Evolutionary conservation across 2,329 filamentous ascomycete genomes (phyloP).

Genomic region (Neofusicoccum kwambonambiense): DNA sequence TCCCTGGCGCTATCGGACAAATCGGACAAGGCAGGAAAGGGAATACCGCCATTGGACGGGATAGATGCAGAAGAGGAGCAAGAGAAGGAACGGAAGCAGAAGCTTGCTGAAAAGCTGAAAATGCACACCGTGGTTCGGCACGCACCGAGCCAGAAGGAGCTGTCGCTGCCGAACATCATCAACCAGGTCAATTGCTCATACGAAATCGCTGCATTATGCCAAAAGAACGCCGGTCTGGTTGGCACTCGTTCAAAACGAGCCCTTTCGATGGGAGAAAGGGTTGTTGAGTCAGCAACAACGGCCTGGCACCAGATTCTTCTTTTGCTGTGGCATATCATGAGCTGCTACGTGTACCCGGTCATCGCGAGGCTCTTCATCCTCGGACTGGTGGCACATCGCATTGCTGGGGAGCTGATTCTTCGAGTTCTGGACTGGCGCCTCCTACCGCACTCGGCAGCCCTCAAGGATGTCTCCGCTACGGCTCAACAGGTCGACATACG

Average conservation of each 20-base stretch:
- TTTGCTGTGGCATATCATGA: constrained; percentile 68
- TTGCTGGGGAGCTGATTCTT: constrained; percentile 76
- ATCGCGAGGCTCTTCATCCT: constrained; percentile 71
- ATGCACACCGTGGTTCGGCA: constrained; percentile 82
- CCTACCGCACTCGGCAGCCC: constrained; percentile 72
- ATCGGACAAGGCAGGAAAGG: constrained; percentile 39
- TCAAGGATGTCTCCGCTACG: constrained; percentile 95
- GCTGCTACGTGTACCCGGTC: constrained; percentile 74
- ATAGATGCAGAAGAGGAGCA: constrained; percentile 72
- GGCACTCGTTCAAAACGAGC: constrained; percentile 77
- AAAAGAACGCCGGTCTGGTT: constrained; percentile 85
- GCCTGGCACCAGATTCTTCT: constrained; percentile 73
- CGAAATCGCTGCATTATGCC: constrained; percentile 80
- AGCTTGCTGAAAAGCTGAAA: constrained; percentile 80
- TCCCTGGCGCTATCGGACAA: constrained; percentile 75
- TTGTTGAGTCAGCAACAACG: constrained; percentile 89
- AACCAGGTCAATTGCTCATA: constrained; percentile 96
- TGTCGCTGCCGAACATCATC: constrained; percentile 74
- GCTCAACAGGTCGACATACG: constrained; percentile 97
- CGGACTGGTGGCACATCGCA: constrained; percentile 73
- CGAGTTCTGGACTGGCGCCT: constrained; percentile 80
- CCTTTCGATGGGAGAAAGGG: constrained; percentile 88
- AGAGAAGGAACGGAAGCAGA: constrained; percentile 61
- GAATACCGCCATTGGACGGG: constrained; percentile 48
- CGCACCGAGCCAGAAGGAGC: constrained; percentile 76